These are phyloP conservation scores for Arabis hirsuta DNA, from an alignment of 345 rosid species.

Conservation along the genomic window DNA sequence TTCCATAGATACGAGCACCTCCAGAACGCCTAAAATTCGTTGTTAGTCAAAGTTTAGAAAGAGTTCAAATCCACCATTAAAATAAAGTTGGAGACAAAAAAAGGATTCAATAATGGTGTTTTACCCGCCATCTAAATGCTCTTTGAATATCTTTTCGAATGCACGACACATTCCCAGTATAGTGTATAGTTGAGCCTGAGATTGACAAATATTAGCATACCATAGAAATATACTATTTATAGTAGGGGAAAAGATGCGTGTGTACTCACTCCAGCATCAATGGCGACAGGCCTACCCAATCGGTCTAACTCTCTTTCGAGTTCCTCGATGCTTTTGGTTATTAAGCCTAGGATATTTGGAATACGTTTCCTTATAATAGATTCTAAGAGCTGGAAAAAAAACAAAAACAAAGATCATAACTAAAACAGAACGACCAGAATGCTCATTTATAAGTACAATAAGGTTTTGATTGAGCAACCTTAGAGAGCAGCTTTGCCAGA, in stretches of 20 bases:
- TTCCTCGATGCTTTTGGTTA: slow-evolving; percentile 82
- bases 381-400: slow-evolving; percentile 78
- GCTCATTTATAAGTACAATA: background rate
- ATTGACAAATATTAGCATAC: slow-evolving; percentile 21
- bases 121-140: slow-evolving; percentile 97
- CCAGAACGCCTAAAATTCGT: slow-evolving; percentile 64
- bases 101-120: background rate
- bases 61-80: background rate
- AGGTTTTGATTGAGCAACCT: slow-evolving; percentile 52
- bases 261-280: slow-evolving; percentile 86
- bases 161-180: slow-evolving; percentile 85
- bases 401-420: slow-evolving; percentile 8
- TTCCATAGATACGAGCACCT: slow-evolving; percentile 75
- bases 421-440: slow-evolving; percentile 14
- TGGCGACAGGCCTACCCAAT: slow-evolving; percentile 87
- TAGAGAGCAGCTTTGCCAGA: slow-evolving; percentile 89
- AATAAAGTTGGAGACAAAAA: background rate
- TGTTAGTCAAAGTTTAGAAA: slow-evolving; percentile 11
- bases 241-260: background rate
- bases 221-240: background rate
- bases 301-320: slow-evolving; percentile 87
- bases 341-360: slow-evolving; percentile 76
- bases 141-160: slow-evolving; percentile 84
- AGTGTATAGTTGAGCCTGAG: slow-evolving; percentile 78
- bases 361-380: slow-evolving; percentile 78